Evolutionary conservation across 805 yeast species (phyloP).

Genomic region (Ascoidea asiatica): DNA sequence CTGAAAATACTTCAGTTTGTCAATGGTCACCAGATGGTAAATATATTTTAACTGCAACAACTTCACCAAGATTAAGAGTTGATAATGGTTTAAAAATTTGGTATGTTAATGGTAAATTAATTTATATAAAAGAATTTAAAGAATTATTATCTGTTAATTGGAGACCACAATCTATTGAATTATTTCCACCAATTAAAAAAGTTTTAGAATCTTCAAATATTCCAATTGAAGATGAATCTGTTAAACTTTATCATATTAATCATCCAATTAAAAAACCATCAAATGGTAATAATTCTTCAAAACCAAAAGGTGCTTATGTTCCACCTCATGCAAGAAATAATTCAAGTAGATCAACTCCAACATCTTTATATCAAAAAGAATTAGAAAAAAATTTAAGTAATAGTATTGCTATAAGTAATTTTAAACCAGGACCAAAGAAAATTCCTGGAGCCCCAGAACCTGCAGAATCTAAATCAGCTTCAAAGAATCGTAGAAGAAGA

Average conservation of each 20-base stretch:
- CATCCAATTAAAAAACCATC: neutral
- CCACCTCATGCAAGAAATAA: conserved; percentile 84
- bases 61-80: conserved; percentile 91
- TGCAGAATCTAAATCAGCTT: conserved; percentile 42
- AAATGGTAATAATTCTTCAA: conserved; percentile 13
- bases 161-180: conserved; percentile 41
- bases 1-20: conserved; percentile 90
- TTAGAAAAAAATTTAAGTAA: conserved; percentile 17
- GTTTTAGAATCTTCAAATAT: conserved; percentile 37
- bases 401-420: conserved; percentile 16
- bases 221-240: conserved; percentile 61
- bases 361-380: conserved; percentile 49
- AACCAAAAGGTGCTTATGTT: conserved; percentile 79
- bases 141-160: conserved; percentile 77
- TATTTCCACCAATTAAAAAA: conserved; percentile 23
- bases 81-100: conserved; percentile 91
- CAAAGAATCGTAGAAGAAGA: conserved; percentile 66
- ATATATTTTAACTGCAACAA: conserved; percentile 86
- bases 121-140: conserved; percentile 63
- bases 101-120: conserved; percentile 79
- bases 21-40: conserved; percentile 98
- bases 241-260: conserved; percentile 19
- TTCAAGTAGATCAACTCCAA: conserved; percentile 19
- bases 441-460: conserved; percentile 48
- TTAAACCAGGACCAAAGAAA: conserved; percentile 21